phyloP scores from a whole-genome alignment of 176 grass and related monocot species.

The Carex littledalei region DNA sequence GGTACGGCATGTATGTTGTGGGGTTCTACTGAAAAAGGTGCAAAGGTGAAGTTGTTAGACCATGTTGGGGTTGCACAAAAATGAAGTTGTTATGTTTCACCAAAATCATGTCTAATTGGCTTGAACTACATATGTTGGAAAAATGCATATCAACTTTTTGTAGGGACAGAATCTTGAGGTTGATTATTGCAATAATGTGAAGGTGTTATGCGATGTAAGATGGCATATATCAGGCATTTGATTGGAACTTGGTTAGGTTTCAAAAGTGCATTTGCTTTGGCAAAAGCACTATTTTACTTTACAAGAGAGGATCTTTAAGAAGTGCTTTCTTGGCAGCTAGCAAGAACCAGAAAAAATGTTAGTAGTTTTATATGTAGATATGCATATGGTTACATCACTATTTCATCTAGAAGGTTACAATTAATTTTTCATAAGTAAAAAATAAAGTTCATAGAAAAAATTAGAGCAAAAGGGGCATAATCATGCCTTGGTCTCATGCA shows the following conservation, averaged over 20 bases:
- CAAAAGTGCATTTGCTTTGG: constrained; percentile 7
- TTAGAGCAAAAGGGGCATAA: neutral
- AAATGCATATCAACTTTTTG: neutral
- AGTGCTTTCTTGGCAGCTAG: neutral
- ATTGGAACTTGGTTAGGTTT: constrained; percentile 7
- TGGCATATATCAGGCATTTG: neutral
- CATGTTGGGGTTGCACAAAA: constrained; percentile 12
- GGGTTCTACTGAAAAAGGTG: neutral
- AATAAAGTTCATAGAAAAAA: neutral
- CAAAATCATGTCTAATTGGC: constrained; percentile 20
- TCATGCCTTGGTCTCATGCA: neutral
- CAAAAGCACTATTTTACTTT: neutral
- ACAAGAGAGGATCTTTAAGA: neutral
- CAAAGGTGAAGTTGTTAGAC: constrained; percentile 12
- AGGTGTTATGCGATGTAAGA: neutral
- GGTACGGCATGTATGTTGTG: constrained; percentile 13
- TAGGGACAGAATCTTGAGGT: neutral
- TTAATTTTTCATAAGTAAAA: neutral
- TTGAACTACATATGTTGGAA: neutral
- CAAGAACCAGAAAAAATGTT: neutral
- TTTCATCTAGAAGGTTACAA: neutral
- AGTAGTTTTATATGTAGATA: neutral
- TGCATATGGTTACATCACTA: neutral
- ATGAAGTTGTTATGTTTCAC: constrained; percentile 23
- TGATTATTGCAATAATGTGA: neutral